phyloP scores from a whole-genome alignment of 2,329 filamentous ascomycete species.

The Pseudocercospora pini-densiflorae region DNA sequence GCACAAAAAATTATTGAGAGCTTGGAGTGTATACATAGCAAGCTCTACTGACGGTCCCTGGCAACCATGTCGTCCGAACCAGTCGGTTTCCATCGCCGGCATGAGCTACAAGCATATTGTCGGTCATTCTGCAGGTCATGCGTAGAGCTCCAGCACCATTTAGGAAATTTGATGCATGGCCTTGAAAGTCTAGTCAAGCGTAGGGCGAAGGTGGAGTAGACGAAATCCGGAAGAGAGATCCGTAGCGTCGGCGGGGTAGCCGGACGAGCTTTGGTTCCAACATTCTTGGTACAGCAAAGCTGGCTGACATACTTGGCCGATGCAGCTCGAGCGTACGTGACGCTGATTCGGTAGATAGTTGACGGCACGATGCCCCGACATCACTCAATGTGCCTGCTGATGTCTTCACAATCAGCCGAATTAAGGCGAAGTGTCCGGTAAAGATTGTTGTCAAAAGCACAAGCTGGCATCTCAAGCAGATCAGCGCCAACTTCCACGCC shows the following conservation, averaged over 20 bases:
- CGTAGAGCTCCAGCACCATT: not conserved
- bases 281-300: not conserved
- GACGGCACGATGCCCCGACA: not conserved
- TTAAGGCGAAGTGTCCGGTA: not conserved
- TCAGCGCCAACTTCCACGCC: not conserved
- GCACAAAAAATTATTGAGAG: not conserved
- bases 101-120: not conserved
- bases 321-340: not conserved
- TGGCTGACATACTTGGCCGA: not conserved
- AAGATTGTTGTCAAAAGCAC: conserved; percentile 2
- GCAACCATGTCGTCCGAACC: not conserved
- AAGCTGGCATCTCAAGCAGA: not conserved
- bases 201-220: not conserved
- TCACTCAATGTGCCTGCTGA: not conserved
- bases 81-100: conserved; percentile 4
- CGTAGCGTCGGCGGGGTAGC: not conserved
- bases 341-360: not conserved
- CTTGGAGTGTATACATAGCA: conserved; percentile 4
- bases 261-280: not conserved
- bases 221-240: not conserved
- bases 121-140: conserved; percentile 1
- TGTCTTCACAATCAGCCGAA: not conserved
- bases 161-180: conserved; percentile 3
- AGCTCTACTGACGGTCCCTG: conserved; percentile 2
- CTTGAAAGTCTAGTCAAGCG: not conserved